A percentile compares a stretch with the other conserved stretches of the same genome.
Evolutionary conservation across 257 asterid genomes (phyloP).

Genomic region (Solanum chmielewskii): DNA sequence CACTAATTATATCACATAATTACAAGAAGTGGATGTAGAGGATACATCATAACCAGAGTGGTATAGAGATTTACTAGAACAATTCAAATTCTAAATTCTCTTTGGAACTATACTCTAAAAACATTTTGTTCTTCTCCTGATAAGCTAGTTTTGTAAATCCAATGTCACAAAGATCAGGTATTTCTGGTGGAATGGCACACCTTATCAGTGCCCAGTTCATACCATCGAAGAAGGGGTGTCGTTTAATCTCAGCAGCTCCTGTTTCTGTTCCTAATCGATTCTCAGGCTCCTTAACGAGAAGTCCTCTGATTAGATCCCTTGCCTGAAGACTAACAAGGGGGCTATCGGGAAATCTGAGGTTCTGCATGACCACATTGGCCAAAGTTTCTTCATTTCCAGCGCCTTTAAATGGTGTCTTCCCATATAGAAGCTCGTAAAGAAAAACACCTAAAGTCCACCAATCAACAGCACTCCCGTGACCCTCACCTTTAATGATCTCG

Average conservation of each 20-base stretch:
- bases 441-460: conserved; percentile 96
- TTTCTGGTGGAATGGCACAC: conserved; percentile 65
- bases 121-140: conserved; percentile 21
- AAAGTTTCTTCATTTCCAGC: conserved; percentile 71
- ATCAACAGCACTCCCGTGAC: conserved; percentile 95
- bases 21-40: background rate
- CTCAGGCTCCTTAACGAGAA: conserved; percentile 76
- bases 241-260: conserved; percentile 90
- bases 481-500: conserved; percentile 89
- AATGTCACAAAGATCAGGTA: conserved; percentile 40
- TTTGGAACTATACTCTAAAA: conserved; percentile 23
- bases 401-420: conserved; percentile 85
- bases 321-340: conserved; percentile 77
- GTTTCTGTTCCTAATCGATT: conserved; percentile 60
- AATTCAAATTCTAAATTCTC: conserved; percentile 58
- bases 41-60: background rate
- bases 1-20: background rate
- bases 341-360: conserved; percentile 58
- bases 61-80: conserved; percentile 22
- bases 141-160: conserved; percentile 10
- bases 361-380: conserved; percentile 65
- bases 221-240: conserved; percentile 82
- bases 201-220: conserved; percentile 87
- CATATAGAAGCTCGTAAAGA: conserved; percentile 79
- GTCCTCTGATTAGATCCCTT: conserved; percentile 66